A percentile compares a stretch with the other conserved stretches of the same genome.
phyloP scores from a whole-genome alignment of 805 yeast genomes.

The Hanseniaspora singularis region DNA sequence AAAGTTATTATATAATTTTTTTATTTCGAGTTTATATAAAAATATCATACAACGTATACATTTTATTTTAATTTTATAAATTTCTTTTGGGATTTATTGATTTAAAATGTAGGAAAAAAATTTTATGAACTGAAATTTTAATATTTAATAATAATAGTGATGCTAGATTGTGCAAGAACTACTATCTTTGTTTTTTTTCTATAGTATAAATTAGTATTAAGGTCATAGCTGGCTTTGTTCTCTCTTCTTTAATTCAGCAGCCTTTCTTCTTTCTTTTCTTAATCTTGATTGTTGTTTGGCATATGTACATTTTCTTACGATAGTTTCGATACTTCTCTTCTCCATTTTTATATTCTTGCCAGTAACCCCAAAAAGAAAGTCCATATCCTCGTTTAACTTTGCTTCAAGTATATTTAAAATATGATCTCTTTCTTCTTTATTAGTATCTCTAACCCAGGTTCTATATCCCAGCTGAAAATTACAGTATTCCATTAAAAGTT shows the following conservation, averaged over 20 bases:
- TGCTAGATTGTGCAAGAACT: neutral
- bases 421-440: slow-evolving; percentile 37
- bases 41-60: too few relatives aligned
- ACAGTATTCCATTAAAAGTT: slow-evolving; percentile 43
- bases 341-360: slow-evolving; percentile 19
- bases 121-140: too few relatives aligned
- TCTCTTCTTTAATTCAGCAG: slow-evolving; percentile 1
- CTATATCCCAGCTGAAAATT: slow-evolving; percentile 64
- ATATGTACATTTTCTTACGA: slow-evolving; percentile 72
- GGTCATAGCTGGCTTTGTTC: too few relatives aligned
- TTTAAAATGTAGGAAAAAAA: too few relatives aligned
- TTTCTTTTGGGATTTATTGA: too few relatives aligned
- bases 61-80: too few relatives aligned
- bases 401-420: slow-evolving; percentile 39
- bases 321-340: slow-evolving; percentile 48
- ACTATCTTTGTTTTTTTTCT: neutral
- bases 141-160: too few relatives aligned
- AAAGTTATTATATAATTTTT: too few relatives aligned
- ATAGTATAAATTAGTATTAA: neutral
- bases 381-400: slow-evolving; percentile 40
- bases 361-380: slow-evolving; percentile 34
- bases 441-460: slow-evolving; percentile 78
- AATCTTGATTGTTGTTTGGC: slow-evolving; percentile 67
- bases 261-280: slow-evolving; percentile 47
- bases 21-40: too few relatives aligned